Base-by-base conservation (phyloP, 805 yeast genomes). In the Saccharomycopsis sp. region DNA sequence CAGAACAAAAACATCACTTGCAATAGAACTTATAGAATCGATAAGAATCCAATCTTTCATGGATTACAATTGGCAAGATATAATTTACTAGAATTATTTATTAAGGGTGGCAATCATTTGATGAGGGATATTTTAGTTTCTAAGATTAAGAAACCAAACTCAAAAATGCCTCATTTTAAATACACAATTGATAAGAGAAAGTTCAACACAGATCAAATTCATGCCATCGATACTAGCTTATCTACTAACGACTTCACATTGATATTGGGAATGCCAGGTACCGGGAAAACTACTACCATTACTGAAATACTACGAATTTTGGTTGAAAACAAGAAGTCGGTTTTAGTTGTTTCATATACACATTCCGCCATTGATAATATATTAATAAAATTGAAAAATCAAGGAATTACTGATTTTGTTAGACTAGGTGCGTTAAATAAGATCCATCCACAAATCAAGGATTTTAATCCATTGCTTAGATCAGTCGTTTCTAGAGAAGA, bases 351-450 rank as follows among this genome's bases (percentile, higher is more conserved):
- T 0, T 84, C 96, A 0, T 88, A 85, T 57, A 93, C 98, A 0
- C 94, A 93, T 59, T 85, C 97, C 0, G 97, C 98, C 0, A 97
- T 93, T 4, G 98, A 93, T 59, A 93, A 93, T 54, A 86, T 93
- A 41, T 63, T 90, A 42, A 62, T 85, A 34, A 93, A 93, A 59
- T 61, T 93, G n/a, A 57, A 65, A 35, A 66, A 67, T 21, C 64
- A 68, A 20, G 63, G 63, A 4, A 60, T 73, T 1, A 66, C 67
- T 3, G 42, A 47, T 40, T 73, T 89, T 14, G 59, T 87, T 11
- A 65, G 98, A 47, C 65, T 87, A 5, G 97, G 97, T 0, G 59
- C 72, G 5, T 51, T 68, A 1, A 58, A 71, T 3, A 70, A 74
- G 56, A 70, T 89, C 2, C 94, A 85, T 53, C 77, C 77, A 0